A percentile compares a stretch with the other conserved stretches of the same genome.
phyloP scores from a whole-genome alignment of 1,284 basidiomycete species.

The Schizophyllum amplum region DNA sequence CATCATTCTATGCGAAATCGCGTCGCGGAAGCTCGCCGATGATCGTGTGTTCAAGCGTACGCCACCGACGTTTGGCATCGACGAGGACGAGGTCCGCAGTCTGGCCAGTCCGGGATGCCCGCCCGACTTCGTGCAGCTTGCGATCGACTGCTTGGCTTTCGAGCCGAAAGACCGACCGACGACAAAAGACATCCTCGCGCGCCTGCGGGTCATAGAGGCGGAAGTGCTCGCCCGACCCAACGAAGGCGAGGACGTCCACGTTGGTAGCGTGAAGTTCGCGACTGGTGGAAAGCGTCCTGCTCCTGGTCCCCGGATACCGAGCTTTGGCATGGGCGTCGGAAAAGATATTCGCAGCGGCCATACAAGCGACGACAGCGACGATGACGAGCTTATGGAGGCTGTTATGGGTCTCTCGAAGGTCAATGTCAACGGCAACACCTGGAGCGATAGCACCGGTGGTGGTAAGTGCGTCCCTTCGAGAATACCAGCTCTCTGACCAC shows the following conservation, averaged over 20 bases:
- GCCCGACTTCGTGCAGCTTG: conserved; percentile 66
- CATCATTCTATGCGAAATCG: conserved; percentile 92
- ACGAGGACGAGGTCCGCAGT: conserved; percentile 63
- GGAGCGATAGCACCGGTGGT: conserved; percentile 36
- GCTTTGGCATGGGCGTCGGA: conserved; percentile 72
- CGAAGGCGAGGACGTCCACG: conserved; percentile 62
- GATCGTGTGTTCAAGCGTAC: conserved; percentile 72
- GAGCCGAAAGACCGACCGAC: conserved; percentile 67
- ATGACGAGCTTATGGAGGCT: conserved; percentile 65
- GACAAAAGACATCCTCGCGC: conserved; percentile 69
- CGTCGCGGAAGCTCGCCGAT: conserved; percentile 79
- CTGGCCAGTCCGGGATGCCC: conserved; percentile 77
- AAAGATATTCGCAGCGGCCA: conserved; percentile 38
- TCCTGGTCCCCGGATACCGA: conserved; percentile 69
- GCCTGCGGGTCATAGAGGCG: conserved; percentile 72
- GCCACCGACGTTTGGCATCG: conserved; percentile 74
- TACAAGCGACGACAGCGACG: conserved; percentile 32
- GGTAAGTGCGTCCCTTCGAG: conserved; percentile 12
- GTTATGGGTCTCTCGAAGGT: conserved; percentile 49
- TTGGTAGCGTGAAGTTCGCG: conserved; percentile 82
- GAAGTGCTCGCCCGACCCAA: conserved; percentile 66
- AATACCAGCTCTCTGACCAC: conserved; percentile 8
- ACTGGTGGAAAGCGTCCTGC: conserved; percentile 51
- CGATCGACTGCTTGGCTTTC: conserved; percentile 71
- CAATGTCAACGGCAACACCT: conserved; percentile 40